Conservation (phyloP, 75 land plant species). For the Cunninghamia lanceolata region DNA sequence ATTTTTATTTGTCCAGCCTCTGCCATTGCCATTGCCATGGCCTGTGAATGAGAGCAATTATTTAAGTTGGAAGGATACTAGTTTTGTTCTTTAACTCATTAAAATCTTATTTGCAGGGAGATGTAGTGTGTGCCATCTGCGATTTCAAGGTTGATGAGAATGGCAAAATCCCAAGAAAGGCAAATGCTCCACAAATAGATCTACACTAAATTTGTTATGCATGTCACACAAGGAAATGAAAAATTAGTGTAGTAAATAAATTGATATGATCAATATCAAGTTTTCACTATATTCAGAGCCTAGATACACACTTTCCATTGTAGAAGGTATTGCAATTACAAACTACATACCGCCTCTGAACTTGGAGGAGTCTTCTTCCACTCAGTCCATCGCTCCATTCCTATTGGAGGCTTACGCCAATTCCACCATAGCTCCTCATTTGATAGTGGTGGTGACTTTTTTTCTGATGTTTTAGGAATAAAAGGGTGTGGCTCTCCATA, state of each 20-base stretch:
- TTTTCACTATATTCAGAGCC: neutral
- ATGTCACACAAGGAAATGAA: neutral
- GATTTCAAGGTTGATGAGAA: neutral
- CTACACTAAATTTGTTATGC: neutral
- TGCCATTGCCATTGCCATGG: constrained; percentile 90
- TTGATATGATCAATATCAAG: neutral
- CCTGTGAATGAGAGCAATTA: constrained; percentile 35
- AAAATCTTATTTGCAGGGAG: neutral
- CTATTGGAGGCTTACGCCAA: constrained; percentile 70
- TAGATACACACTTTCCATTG: neutral
- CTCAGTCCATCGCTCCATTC: constrained; percentile 79
- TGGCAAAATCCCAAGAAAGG: neutral
- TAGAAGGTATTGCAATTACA: neutral
- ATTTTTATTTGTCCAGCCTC: constrained; percentile 88
- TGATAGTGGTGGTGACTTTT: constrained; percentile 36
- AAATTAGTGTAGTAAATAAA: neutral
- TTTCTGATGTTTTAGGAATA: constrained; percentile 29
- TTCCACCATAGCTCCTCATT: constrained; percentile 95
- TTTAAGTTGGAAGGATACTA: neutral
- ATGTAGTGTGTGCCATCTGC: neutral
- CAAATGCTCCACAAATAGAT: neutral
- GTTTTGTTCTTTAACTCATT: neutral
- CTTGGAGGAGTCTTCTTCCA: constrained; percentile 78
- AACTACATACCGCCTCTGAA: constrained; percentile 63
- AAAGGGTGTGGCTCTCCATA: constrained; percentile 56